Evolutionary conservation across 768 basidiomycete genomes (phyloP).

Genomic region (Suillus clintonianus): DNA sequence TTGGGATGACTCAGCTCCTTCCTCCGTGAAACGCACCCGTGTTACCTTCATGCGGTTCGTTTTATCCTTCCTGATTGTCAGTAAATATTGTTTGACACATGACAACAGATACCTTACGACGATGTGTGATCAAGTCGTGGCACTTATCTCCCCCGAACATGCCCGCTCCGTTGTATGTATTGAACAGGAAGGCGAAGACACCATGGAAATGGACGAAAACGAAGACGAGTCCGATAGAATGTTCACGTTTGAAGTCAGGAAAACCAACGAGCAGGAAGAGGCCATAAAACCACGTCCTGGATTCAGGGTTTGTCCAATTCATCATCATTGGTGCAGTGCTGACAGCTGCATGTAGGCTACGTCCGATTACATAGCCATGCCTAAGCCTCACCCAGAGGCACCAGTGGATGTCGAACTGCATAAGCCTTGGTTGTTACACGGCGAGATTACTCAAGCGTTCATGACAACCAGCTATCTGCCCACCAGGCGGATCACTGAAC

Average conservation of each 20-base stretch:
- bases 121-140: slow-evolving; percentile 55
- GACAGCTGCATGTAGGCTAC: slow-evolving; percentile 8
- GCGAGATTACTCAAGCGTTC: slow-evolving; percentile 45
- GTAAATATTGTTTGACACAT: background rate
- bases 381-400: slow-evolving; percentile 10
- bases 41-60: slow-evolving; percentile 62
- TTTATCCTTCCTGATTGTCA: background rate
- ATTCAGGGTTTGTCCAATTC: slow-evolving; percentile 39
- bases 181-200: slow-evolving; percentile 28
- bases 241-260: slow-evolving; percentile 54
- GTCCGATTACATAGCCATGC: slow-evolving; percentile 14
- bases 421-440: slow-evolving; percentile 34
- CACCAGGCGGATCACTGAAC: slow-evolving; percentile 3
- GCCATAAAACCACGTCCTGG: slow-evolving; percentile 43
- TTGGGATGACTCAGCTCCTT: slow-evolving; percentile 52
- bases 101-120: slow-evolving; percentile 56
- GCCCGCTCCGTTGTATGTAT: slow-evolving; percentile 46
- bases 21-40: slow-evolving; percentile 51
- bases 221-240: slow-evolving; percentile 48
- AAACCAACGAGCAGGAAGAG: slow-evolving; percentile 58
- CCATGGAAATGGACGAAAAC: slow-evolving; percentile 28
- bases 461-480: slow-evolving; percentile 32
- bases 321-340: background rate
- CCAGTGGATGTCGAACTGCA: slow-evolving; percentile 9
- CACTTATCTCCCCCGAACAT: slow-evolving; percentile 52